Evolutionary conservation across 2,329 filamentous ascomycete genomes (phyloP), one percentile per base, ranked within the genome.

Genomic region (Ophiostoma perfectum): DNA sequence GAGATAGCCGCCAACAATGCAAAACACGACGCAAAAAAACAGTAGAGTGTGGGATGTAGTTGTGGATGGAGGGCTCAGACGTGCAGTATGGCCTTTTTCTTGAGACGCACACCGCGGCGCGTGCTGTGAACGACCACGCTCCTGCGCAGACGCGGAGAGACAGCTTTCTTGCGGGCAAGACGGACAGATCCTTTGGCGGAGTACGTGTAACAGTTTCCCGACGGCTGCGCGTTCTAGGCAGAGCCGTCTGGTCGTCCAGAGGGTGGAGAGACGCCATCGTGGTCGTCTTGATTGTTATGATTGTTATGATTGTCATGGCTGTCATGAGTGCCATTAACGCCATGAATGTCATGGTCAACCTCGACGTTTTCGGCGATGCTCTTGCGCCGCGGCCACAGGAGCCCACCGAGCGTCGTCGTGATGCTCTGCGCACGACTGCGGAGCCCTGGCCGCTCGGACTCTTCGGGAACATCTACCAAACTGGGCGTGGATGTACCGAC

Each of bases 341-440:
- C 27, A 27, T 27, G 27, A 27, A 27, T 27, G 27, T 27, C 27
- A 27, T 27, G 27, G 27, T 27, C 52, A 12, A 8, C 66, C 9
- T 64, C 63, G 14, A 52, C 66, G 5, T 4, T n/a, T 12, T 65
- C 60, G 7, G 55, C 58, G n/a, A 5, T 38, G 39, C 55, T 68
- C 64, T 64, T 65, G 27, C 41, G 18, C 58, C 68, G 60, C 38
- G 68, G 14, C 68, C 68, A 73, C 63, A 81, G 76, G 49, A 80
- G 72, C 12, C 74, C 76, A 18, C 77, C 77, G 1, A 81, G 71
- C 6, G 78, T 78, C 64, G 77, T 76, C 68, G 78, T 80, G 44
- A 80, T 71, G 71, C 78, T 80, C 65, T 77, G 76, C 41, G 79
- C 77, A 55, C 79, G 74, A 7, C 75, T 75, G 7, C 77, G 75